phyloP scores from a whole-genome alignment of 495 filamentous ascomycete species.

The Penicillium lividum region DNA sequence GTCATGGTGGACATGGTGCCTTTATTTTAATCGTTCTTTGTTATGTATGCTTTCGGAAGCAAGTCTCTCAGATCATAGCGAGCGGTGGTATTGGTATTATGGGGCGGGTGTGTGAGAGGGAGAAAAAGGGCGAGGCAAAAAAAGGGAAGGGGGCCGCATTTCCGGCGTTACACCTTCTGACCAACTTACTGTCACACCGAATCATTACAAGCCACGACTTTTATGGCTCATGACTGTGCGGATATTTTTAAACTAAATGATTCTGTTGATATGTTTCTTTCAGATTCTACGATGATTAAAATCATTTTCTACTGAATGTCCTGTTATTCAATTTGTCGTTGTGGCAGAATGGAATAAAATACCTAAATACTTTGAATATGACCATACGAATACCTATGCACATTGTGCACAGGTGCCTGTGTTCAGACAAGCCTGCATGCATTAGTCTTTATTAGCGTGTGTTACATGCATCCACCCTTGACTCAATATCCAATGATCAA shows the following conservation, averaged over 20 bases:
- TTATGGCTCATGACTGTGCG: background rate
- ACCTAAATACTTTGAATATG: background rate
- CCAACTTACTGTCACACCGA: background rate
- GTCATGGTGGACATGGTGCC: constrained; percentile 33
- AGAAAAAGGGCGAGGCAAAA: constrained; percentile 10
- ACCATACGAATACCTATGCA: background rate
- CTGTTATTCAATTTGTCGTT: background rate
- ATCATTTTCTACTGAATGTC: background rate
- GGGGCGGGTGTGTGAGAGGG: background rate
- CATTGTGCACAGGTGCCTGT: too few species aligned
- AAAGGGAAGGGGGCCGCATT: constrained; percentile 16
- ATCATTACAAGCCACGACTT: background rate
- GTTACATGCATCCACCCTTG: background rate
- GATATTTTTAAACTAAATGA: background rate
- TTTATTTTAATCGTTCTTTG: background rate
- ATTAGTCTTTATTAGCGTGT: background rate
- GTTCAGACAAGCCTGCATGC: background rate
- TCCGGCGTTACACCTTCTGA: constrained; percentile 13
- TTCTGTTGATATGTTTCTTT: background rate
- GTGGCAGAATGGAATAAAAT: background rate
- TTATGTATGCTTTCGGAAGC: too few species aligned
- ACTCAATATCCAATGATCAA: background rate
- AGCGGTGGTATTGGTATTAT: background rate
- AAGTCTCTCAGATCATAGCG: too few species aligned
- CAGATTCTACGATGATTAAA: background rate